Percentiles rank a stretch among this genome's conserved stretches.
Evolutionary conservation across 2,329 filamentous ascomycete genomes (phyloP).

Genomic region (Nectriaceae sp.): DNA sequence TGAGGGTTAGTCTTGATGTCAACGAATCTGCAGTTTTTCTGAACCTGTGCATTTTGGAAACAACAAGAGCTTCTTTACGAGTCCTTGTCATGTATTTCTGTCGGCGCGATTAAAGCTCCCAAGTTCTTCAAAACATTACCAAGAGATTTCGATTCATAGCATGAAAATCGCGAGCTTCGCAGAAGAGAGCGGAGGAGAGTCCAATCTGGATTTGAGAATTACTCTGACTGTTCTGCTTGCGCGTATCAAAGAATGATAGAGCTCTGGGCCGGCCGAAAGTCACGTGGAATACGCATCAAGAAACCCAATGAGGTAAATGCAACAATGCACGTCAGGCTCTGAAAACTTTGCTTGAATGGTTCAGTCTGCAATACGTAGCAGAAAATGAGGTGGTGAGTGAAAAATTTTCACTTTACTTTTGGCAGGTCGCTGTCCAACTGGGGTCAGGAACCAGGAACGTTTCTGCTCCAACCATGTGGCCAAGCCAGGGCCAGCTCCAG

Average conservation of each 20-base stretch:
- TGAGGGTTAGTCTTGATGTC: background rate
- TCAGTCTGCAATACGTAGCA: background rate
- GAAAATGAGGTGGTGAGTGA: background rate
- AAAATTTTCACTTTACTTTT: background rate
- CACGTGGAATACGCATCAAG: background rate
- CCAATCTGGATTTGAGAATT: too few species aligned
- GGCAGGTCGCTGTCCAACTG: too few species aligned
- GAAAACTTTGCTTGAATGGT: background rate
- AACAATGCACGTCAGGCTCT: background rate
- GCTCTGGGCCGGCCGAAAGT: too few species aligned
- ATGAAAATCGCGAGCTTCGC: too few species aligned
- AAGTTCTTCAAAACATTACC: too few species aligned
- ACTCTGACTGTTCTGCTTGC: too few species aligned
- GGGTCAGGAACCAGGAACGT: background rate
- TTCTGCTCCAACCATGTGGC: background rate
- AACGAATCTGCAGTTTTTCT: background rate
- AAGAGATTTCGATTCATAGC: too few species aligned
- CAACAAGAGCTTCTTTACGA: background rate
- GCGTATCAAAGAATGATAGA: too few species aligned
- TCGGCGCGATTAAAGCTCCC: background rate
- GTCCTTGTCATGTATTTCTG: background rate
- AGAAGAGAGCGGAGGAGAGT: too few species aligned
- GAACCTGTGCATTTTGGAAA: background rate
- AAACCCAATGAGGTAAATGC: background rate
- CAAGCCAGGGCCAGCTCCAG: background rate